Conservation (phyloP, 371 early-diverging fungal species). For the Actinomortierella ambigua region DNA sequence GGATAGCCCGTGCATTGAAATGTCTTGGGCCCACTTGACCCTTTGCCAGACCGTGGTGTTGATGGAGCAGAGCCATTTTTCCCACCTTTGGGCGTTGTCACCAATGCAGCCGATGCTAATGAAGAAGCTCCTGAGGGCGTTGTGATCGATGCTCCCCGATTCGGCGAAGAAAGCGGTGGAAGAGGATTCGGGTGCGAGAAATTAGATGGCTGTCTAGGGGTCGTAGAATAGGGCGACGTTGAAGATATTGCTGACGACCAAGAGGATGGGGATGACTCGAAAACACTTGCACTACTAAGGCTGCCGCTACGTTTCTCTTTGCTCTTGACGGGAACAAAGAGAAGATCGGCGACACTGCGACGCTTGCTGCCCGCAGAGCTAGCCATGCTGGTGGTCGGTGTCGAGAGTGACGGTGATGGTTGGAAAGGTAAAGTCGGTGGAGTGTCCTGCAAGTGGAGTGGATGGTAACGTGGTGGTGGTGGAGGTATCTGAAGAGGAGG, state of each 20-base stretch:
- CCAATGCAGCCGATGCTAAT: slow-evolving; percentile 5
- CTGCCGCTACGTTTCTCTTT: slow-evolving; percentile 32
- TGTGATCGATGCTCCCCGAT: not conserved
- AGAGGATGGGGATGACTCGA: slow-evolving; percentile 18
- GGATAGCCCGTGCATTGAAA: slow-evolving; percentile 64
- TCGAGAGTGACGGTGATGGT: too few species aligned
- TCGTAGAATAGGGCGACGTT: not conserved
- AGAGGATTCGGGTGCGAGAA: slow-evolving; percentile 13
- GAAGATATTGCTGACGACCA: not conserved
- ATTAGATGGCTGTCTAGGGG: slow-evolving; percentile 13
- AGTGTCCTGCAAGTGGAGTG: too few species aligned
- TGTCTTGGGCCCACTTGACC: slow-evolving; percentile 47
- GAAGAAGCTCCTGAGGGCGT: not conserved
- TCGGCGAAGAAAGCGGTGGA: not conserved
- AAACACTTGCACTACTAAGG: slow-evolving; percentile 21
- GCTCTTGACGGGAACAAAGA: slow-evolving; percentile 37
- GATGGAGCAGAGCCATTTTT: not conserved
- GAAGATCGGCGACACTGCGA: slow-evolving; percentile 32
- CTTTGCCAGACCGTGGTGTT: slow-evolving; percentile 16
- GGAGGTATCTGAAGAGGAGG: too few species aligned
- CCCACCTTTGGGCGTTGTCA: too few species aligned
- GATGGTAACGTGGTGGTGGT: too few species aligned
- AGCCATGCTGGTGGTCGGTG: too few species aligned
- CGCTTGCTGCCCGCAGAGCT: slow-evolving; percentile 15
- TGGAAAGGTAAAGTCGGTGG: too few species aligned